Percentiles rank a stretch among this genome's conserved stretches.
phyloP scores from a whole-genome alignment of 257 asterid species.

The Fraxinus cuspidata region DNA sequence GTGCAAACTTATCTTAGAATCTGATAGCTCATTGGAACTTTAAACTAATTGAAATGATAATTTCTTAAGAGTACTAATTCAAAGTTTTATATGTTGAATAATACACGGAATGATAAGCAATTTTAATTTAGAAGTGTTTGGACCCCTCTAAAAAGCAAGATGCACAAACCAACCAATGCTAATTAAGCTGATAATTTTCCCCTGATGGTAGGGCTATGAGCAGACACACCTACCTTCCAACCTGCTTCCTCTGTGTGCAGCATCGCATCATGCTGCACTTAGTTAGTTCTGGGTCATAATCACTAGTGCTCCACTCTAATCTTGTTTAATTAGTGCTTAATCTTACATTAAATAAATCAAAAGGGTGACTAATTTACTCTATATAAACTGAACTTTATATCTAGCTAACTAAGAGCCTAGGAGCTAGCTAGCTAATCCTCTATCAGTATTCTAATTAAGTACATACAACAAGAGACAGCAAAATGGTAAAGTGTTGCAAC shows the following conservation, averaged over 20 bases:
- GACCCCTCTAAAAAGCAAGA: neutral
- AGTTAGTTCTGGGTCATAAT: neutral
- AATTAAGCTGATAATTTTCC: neutral
- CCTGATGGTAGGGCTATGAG: neutral
- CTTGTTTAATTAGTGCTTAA: constrained; percentile 1
- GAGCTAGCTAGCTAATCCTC: neutral
- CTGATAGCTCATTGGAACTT: too few relatives aligned
- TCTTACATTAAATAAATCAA: constrained; percentile 1
- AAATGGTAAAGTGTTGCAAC: neutral
- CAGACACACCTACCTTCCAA: neutral
- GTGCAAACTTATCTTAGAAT: too few relatives aligned
- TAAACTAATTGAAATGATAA: too few relatives aligned
- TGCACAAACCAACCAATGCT: neutral
- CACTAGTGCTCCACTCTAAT: constrained; percentile 11
- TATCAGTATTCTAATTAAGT: neutral
- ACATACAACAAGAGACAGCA: neutral
- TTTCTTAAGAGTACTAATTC: too few relatives aligned
- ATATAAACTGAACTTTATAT: neutral
- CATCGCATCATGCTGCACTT: constrained; percentile 3
- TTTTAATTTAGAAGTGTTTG: too few relatives aligned
- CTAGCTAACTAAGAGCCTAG: neutral
- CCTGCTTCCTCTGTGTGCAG: neutral
- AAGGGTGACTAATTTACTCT: neutral
- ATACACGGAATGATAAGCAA: too few relatives aligned
- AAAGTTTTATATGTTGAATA: too few relatives aligned